Evolutionary conservation across 2,329 filamentous ascomycete species (phyloP).

Genomic region (Clonostachys solani): DNA sequence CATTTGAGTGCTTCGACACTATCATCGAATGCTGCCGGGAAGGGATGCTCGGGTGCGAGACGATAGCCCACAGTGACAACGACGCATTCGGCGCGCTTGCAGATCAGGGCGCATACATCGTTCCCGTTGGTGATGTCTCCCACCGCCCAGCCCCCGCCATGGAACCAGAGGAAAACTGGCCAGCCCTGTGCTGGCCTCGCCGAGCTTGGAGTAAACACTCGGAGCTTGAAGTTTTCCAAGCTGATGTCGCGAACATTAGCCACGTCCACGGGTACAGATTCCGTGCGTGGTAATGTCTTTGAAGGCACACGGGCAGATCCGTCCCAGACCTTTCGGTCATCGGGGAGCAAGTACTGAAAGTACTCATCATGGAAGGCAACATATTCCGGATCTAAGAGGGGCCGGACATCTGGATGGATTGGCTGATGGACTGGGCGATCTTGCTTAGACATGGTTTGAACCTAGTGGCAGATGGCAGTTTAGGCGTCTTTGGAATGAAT

Average conservation of each 20-base stretch:
- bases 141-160: conserved; percentile 32
- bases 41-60: conserved; percentile 26
- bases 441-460: neutral
- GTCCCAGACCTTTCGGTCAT: conserved; percentile 26
- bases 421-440: conserved; percentile 18
- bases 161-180: conserved; percentile 31
- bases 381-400: conserved; percentile 28
- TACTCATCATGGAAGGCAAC: conserved; percentile 27
- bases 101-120: conserved; percentile 23
- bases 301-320: conserved; percentile 14
- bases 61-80: conserved; percentile 26
- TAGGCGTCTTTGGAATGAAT: no score
- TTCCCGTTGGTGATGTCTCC: conserved; percentile 25
- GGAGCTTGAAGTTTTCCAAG: conserved; percentile 17
- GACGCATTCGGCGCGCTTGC: conserved; percentile 17
- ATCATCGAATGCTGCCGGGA: conserved; percentile 26
- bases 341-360: conserved; percentile 26
- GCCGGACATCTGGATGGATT: conserved; percentile 22
- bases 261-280: conserved; percentile 15
- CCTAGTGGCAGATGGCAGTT: neutral
- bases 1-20: conserved; percentile 22
- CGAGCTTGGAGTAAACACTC: conserved; percentile 22
- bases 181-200: conserved; percentile 16
- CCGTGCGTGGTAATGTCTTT: conserved; percentile 16
- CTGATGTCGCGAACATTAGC: conserved; percentile 17